A percentile compares a stretch with the other conserved stretches of the same genome.
These are phyloP conservation scores for Colletotrichum karsti DNA, from an alignment of 2,329 filamentous ascomycete genomes.

Conservation along the genomic window DNA sequence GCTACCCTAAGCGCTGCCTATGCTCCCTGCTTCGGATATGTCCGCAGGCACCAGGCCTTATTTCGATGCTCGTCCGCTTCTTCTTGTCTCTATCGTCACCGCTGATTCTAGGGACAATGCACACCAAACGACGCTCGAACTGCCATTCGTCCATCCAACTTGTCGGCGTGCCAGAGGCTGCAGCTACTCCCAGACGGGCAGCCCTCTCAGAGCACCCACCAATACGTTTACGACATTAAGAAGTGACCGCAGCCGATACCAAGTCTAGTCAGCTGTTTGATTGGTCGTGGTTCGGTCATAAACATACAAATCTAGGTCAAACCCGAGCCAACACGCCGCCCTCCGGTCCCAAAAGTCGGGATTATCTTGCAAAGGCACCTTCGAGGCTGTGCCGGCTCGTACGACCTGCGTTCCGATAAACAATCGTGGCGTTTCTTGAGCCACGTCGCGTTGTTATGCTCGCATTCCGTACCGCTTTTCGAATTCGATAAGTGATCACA, in stretches of 20 bases:
- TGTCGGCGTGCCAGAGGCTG: neutral
- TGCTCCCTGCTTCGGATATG: neutral
- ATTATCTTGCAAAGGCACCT: neutral
- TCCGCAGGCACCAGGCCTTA: neutral
- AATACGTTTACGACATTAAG: neutral
- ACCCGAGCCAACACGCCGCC: neutral
- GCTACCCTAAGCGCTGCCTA: neutral
- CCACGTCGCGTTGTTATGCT: neutral
- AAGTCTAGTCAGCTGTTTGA: neutral
- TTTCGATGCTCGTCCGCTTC: neutral
- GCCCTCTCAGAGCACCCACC: neutral
- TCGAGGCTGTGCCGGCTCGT: neutral
- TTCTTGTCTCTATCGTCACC: slow-evolving; percentile 10
- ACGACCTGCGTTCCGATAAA: neutral
- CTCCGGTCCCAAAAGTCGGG: neutral
- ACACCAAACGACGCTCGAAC: neutral
- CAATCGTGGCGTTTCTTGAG: neutral
- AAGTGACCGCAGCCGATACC: neutral
- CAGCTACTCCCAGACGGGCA: neutral
- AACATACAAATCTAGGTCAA: slow-evolving; percentile 5
- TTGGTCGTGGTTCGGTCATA: slow-evolving; percentile 2
- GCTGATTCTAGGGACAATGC: neutral
- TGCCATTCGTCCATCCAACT: neutral
- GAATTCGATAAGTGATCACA: neutral
- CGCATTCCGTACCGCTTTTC: neutral